Evolutionary conservation across 495 filamentous ascomycete genomes (phyloP).

Genomic region (Elaphomyces granulatus): DNA sequence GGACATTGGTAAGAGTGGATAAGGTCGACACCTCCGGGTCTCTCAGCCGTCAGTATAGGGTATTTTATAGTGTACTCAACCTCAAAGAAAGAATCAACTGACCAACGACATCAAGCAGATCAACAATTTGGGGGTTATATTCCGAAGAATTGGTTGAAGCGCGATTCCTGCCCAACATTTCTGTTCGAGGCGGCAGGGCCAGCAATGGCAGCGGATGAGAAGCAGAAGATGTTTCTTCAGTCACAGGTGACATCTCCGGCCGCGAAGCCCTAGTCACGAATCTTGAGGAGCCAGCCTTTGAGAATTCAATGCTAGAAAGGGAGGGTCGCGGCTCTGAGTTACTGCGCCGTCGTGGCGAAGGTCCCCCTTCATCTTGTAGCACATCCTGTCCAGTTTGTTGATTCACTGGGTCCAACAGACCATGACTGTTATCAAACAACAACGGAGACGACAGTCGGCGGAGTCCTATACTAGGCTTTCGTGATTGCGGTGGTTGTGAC

Average conservation of each 20-base stretch:
- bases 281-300: conserved; percentile 19
- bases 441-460: conserved; percentile 21
- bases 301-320: conserved; percentile 17
- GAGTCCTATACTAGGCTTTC: conserved; percentile 29
- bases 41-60: conserved; percentile 24
- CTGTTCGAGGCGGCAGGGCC: conserved; percentile 3
- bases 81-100: conserved; percentile 14
- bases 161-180: conserved; percentile 23
- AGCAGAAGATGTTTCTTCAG: conserved; percentile 23
- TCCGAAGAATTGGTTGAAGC: conserved; percentile 28
- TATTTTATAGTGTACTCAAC: neutral
- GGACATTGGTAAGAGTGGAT: conserved; percentile 63
- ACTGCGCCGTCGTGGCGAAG: conserved; percentile 29
- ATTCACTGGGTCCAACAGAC: conserved; percentile 6
- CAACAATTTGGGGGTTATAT: conserved; percentile 46
- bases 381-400: conserved; percentile 7
- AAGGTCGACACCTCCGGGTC: conserved; percentile 63
- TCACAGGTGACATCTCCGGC: conserved; percentile 23
- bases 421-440: conserved; percentile 4
- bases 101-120: conserved; percentile 61
- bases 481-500: conserved; percentile 17
- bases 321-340: conserved; percentile 31
- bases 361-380: conserved; percentile 21
- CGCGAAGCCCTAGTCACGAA: conserved; percentile 11
- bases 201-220: conserved; percentile 4